phyloP scores from a whole-genome alignment of 495 filamentous ascomycete genomes.

The Xylaria castorea region DNA sequence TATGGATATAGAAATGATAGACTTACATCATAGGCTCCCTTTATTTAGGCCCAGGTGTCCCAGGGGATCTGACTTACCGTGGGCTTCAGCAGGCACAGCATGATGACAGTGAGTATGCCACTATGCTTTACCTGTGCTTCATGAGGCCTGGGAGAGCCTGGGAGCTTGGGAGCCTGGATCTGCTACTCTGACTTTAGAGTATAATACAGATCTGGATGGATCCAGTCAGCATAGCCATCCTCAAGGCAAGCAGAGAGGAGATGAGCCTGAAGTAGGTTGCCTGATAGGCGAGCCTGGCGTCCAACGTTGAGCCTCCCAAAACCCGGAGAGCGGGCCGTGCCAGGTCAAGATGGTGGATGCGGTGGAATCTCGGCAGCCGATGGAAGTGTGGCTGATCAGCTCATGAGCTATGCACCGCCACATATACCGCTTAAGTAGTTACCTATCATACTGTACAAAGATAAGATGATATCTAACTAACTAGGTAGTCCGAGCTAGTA shows the following conservation, averaged over 20 bases:
- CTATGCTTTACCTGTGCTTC: constrained; percentile 3
- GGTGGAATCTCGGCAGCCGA: constrained; percentile 16
- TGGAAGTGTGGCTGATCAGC: constrained; percentile 4
- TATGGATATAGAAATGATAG: background rate
- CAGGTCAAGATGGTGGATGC: constrained; percentile 6
- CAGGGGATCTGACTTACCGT: background rate
- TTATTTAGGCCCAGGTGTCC: background rate
- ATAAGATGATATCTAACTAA: background rate
- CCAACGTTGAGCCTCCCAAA: background rate
- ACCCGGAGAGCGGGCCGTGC: constrained; percentile 18
- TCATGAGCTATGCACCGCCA: background rate
- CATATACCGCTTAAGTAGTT: too few species aligned
- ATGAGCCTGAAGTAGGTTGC: constrained; percentile 1
- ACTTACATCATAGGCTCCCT: constrained; percentile 14
- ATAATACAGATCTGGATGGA: background rate
- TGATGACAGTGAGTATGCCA: constrained; percentile 13
- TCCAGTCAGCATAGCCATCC: background rate
- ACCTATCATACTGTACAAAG: too few species aligned
- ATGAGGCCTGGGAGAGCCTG: background rate
- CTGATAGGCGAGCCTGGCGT: constrained; percentile 14
- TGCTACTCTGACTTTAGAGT: background rate
- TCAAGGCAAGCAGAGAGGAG: background rate
- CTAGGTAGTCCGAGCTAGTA: too few species aligned
- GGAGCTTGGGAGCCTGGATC: background rate
- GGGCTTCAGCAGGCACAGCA: constrained; percentile 11